Evolutionary conservation across 2,329 filamentous ascomycete genomes (phyloP), one percentile per base, ranked within the genome.

Genomic region (Xylariaceae sp.): DNA sequence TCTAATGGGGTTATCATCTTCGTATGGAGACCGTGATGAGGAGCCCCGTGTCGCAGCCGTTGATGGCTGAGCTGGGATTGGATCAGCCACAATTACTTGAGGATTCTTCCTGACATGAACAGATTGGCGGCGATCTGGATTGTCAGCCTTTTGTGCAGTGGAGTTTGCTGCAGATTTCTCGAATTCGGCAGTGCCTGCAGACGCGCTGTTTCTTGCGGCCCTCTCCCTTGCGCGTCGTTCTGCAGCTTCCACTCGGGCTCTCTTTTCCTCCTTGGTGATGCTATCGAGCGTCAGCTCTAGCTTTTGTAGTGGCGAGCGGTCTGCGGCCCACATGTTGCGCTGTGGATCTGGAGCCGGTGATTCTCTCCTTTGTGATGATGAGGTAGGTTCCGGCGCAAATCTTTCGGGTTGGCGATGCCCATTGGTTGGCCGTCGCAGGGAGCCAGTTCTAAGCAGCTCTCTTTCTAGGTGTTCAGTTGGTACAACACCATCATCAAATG

Each of bases 191-290:
- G 54, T 38, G 47, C 47, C 57, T 14, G 47, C 47, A 44, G 54
- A 49, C 55, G 48, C 66, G 62, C 48, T 57, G 51, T 49, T 53
- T 48, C 48, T 58, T 36, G 77, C 77, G 12, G 74, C 76, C 60
- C 77, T 78, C 64, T 93, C 86, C 60, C 85, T 82, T 16, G 86
- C 81, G 41, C 82, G 81, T 60, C 84, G 79, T 69, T 97, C 93
- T 6, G 90, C 90, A 63, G 93, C 88, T 66, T 91, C 82, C 5
- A 93, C 84, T 43, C 90, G 82, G 9, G 91, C 90, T 58, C 93
- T 82, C 70, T 96, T 95, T 71, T 97, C 92, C 72, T 97, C 92
- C 70, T 97, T 97, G 69, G 89, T 96, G 70, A 97, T 93, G 72
- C 89, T 91, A 70, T 88, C 88, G 65, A 97, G 80, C 63, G 90